Conservation (phyloP, 306 rosid genomes). For the Prinsepia uniflora region DNA sequence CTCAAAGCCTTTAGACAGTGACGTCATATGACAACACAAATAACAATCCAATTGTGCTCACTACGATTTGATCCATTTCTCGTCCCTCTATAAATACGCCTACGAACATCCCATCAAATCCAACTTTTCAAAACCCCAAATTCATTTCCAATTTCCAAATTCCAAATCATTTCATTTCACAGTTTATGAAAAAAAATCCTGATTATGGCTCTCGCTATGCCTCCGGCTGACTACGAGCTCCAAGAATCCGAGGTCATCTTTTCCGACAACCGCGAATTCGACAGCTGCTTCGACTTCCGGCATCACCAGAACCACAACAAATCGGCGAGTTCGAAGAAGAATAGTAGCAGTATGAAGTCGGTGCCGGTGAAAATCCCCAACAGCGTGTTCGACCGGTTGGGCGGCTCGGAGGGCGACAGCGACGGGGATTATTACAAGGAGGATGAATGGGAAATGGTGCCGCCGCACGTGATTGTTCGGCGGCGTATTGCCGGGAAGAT, state of each 20-base stretch:
- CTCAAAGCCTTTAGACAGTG: conserved; percentile 41
- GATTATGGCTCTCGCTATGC: not conserved
- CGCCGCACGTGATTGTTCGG: conserved; percentile 70
- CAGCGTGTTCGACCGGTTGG: not conserved
- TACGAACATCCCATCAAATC: conserved; percentile 15
- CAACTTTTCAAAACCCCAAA: not conserved
- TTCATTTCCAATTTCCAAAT: not conserved
- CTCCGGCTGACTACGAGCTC: conserved; percentile 47
- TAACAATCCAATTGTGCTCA: conserved; percentile 32
- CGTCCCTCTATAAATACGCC: conserved; percentile 28
- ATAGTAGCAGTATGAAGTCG: conserved; percentile 20
- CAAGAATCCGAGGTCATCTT: conserved; percentile 73
- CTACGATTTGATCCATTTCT: conserved; percentile 35
- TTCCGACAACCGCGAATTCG: conserved; percentile 29
- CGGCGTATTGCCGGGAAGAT: conserved; percentile 60
- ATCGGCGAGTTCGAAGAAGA: conserved; percentile 8
- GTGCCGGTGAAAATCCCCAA: conserved; percentile 61
- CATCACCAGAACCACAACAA: not conserved
- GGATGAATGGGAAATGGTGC: conserved; percentile 49
- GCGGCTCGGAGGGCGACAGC: conserved; percentile 26
- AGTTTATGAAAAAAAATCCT: not conserved
- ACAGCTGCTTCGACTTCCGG: not conserved
- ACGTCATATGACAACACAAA: conserved; percentile 47
- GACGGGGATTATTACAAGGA: conserved; percentile 28
- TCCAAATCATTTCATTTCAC: not conserved